Base-by-base conservation (phyloP, 2,329 filamentous ascomycete genomes). In the Eurotiales sp. region DNA sequence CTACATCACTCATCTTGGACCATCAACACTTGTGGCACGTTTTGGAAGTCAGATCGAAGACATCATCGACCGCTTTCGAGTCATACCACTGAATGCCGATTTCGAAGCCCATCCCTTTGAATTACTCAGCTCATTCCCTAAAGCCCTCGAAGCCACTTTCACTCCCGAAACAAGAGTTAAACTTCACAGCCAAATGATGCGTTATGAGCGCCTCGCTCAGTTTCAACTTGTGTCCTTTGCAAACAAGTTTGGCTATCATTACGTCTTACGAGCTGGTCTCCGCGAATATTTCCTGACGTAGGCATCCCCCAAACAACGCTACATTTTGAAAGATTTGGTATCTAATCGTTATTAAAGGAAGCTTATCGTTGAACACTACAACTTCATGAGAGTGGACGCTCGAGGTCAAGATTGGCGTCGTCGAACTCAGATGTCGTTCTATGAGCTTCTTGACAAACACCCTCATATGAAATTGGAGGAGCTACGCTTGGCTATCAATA, bases 231-330 rank as follows among this genome's bases (percentile, higher is more conserved):
- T 50, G 30, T 37, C 51, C 40, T 55, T 50, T 37, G 49, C 56
- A 8, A 48, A 51, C 21, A 52, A 54, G 25, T 64, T 61, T 43
- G 63, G 62, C 6, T 61, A 60, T 40, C 59, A 62, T 43, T 58
- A 52, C 41, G 56, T 58, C 45, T 60, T 64, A 54, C 57, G 60
- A 41, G 54, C 55, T 46, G 62, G 60, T n/a, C 55, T 64, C 22
- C 56, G 58, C 11, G 51, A 64, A 46, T 64, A 61, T 37, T 64
- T 59, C 49, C 56, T 58, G 52, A 62, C 56, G 63, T 64, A 54
- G 52, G 61, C 55, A 42, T 29, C 30, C 14, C 11, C 36, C 7
- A 39, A 21, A n/a, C n/a, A n/a, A n/a, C n/a, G 8, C 46, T 10
- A 40, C 17, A 17, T 46, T 45, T 36, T 40, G 12, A 30, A 8